These are phyloP conservation scores for Erodium texanum DNA, from an alignment of 441 rosid species.

Conservation along the genomic window DNA sequence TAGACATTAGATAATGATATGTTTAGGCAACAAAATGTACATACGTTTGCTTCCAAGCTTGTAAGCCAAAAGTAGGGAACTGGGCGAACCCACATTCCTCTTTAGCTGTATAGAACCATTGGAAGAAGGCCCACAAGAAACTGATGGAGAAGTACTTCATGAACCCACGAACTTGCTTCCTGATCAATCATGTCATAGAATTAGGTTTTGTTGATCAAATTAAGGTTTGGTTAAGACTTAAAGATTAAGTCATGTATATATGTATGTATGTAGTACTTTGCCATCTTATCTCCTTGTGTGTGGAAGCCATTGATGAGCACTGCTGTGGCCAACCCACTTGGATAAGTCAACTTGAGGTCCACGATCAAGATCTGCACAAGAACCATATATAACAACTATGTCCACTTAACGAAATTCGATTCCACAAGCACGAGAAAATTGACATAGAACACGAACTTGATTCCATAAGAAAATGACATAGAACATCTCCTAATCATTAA, in stretches of 20 bases:
- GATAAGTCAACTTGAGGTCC: constrained; percentile 71
- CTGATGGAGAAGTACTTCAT: constrained; percentile 59
- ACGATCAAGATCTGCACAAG: constrained; percentile 71
- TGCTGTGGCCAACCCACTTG: constrained; percentile 95
- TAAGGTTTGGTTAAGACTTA: neutral
- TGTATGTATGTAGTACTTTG: constrained; percentile 40
- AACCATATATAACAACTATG: neutral
- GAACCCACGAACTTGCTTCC: constrained; percentile 87
- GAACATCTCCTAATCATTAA: too few species aligned
- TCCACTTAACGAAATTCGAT: neutral
- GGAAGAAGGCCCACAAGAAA: constrained; percentile 87
- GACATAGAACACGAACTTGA: neutral
- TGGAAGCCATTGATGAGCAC: constrained; percentile 91
- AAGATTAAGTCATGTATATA: neutral
- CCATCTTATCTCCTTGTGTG: constrained; percentile 66
- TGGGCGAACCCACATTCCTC: constrained; percentile 63
- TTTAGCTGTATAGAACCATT: constrained; percentile 87
- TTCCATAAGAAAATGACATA: too few species aligned
- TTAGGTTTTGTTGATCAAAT: neutral
- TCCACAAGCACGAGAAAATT: neutral
- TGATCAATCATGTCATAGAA: constrained; percentile 23
- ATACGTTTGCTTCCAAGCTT: constrained; percentile 70
- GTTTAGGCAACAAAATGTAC: constrained; percentile 12
- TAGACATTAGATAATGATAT: too few species aligned
- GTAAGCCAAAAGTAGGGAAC: constrained; percentile 79